phyloP scores from a whole-genome alignment of 345 rosid species.

The Syzygium oleosum region DNA sequence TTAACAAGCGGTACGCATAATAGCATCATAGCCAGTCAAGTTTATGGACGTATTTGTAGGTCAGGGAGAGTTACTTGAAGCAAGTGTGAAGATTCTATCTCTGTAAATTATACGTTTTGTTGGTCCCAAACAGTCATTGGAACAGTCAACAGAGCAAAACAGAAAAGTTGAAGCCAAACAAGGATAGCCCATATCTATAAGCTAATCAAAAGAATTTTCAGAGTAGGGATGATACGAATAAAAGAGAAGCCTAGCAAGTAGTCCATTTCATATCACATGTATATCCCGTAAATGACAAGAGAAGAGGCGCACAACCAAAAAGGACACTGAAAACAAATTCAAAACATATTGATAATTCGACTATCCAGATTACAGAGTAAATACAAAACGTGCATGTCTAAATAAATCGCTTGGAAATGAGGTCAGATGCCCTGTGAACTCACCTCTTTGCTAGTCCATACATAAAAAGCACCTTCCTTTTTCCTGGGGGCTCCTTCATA shows the following conservation, averaged over 20 bases:
- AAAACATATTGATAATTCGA: neutral
- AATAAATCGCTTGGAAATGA: neutral
- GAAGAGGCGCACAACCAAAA: neutral
- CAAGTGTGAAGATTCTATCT: neutral
- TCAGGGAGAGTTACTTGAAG: neutral
- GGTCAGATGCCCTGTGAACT: neutral
- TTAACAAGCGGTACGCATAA: neutral
- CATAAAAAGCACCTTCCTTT: conserved; percentile 86
- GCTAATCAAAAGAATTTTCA: neutral
- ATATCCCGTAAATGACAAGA: neutral
- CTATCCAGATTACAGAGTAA: neutral
- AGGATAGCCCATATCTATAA: neutral
- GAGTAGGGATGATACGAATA: neutral
- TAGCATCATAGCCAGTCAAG: neutral
- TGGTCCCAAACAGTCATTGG: neutral
- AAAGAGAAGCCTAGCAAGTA: neutral
- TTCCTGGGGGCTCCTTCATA: conserved; percentile 44
- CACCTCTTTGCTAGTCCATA: conserved; percentile 84
- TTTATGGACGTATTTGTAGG: neutral
- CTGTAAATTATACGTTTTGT: neutral
- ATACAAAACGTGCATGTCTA: neutral
- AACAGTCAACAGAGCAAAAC: neutral
- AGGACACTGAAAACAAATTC: neutral
- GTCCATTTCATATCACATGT: neutral
- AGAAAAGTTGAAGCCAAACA: neutral